Evolutionary conservation across 805 yeast genomes (phyloP).

Genomic region (Candida succiphila): DNA sequence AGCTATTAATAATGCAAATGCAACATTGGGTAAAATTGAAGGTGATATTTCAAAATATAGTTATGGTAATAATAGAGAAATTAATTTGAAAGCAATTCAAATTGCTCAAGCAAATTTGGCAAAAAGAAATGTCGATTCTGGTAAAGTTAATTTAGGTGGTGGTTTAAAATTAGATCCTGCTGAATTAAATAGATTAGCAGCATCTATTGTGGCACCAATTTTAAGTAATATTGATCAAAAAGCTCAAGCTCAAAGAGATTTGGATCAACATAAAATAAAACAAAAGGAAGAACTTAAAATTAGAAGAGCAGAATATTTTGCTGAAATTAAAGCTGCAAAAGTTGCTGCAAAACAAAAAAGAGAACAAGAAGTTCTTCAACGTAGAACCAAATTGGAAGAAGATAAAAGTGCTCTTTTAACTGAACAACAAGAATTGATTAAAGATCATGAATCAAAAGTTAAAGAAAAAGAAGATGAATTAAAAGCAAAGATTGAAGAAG

Average conservation of each 20-base stretch:
- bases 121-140: slow-evolving; percentile 35
- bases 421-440: slow-evolving; percentile 34
- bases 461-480: slow-evolving; percentile 37
- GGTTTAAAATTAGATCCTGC: slow-evolving; percentile 68
- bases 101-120: slow-evolving; percentile 63
- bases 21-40: slow-evolving; percentile 17
- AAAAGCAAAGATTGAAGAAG: slow-evolving; percentile 25
- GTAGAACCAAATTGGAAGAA: slow-evolving; percentile 37
- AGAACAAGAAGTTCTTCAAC: slow-evolving; percentile 22
- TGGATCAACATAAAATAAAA: slow-evolving; percentile 34
- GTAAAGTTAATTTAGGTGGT: slow-evolving; percentile 76
- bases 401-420: slow-evolving; percentile 36
- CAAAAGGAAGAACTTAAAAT: slow-evolving; percentile 30
- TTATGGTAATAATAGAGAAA: slow-evolving; percentile 19
- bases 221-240: slow-evolving; percentile 60
- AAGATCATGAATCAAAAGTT: slow-evolving; percentile 24
- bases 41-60: slow-evolving; percentile 13
- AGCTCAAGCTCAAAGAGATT: slow-evolving; percentile 58
- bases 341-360: slow-evolving; percentile 24
- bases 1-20: slow-evolving; percentile 43
- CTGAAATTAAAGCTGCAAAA: slow-evolving; percentile 29
- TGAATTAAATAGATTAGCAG: slow-evolving; percentile 76
- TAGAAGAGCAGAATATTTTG: slow-evolving; percentile 25
- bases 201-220: slow-evolving; percentile 74
- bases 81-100: slow-evolving; percentile 64